Conservation (phyloP, 345 rosid genomes). For the Heritiera littoralis region DNA sequence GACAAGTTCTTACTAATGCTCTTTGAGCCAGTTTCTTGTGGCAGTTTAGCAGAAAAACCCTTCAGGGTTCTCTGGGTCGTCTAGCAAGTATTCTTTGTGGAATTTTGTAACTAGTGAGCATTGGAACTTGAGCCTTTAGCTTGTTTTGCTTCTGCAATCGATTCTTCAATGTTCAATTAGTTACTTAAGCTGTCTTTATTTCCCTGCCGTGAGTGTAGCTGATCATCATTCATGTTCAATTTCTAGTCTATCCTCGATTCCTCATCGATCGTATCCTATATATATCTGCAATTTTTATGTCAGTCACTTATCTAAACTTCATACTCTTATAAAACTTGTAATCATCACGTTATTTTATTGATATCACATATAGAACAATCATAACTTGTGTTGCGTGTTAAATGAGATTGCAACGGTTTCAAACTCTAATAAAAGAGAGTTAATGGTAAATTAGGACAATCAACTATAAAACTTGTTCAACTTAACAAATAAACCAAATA, state of each 20-base stretch:
- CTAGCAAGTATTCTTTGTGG: background rate
- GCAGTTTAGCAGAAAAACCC: background rate
- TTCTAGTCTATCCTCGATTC: background rate
- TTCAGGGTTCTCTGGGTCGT: background rate
- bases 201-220: background rate
- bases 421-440: too few relatives aligned
- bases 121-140: conserved; percentile 19
- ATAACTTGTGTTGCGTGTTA: too few relatives aligned
- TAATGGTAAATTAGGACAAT: too few relatives aligned
- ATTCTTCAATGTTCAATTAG: background rate
- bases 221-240: background rate
- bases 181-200: background rate
- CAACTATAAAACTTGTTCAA: too few relatives aligned
- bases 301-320: background rate
- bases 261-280: background rate
- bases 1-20: background rate
- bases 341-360: background rate
- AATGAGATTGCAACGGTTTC: too few relatives aligned
- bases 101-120: background rate
- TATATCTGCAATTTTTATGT: background rate
- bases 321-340: background rate
- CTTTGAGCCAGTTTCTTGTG: background rate
- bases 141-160: background rate
- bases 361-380: background rate
- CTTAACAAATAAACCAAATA: too few relatives aligned